Base-by-base conservation (phyloP, 2,329 filamentous ascomycete species). In the Blastomyces silverae region DNA sequence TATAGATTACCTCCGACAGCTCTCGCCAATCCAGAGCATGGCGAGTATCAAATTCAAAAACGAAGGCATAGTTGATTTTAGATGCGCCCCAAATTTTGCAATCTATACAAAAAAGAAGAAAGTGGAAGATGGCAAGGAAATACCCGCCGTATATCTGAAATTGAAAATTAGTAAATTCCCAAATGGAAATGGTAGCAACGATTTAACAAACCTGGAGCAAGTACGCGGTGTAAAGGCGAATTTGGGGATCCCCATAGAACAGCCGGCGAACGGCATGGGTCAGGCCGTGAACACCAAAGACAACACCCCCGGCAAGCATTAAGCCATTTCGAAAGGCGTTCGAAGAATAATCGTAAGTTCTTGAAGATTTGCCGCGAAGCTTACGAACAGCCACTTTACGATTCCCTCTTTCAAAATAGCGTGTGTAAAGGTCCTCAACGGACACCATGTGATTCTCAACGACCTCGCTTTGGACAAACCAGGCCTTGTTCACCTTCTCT, bases 51-150 rank as follows among this genome's bases (percentile, higher is more conserved):
- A 96, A 94, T 78, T 99, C 94, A 73, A 99, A 99, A 70, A 97
- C 91, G 76, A 97, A 97, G 63, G 89, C 85, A 75, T 97, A 97
- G 74, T 99, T 99, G 77, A 99, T 90, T 77, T 93, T 95, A 74
- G 88, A 87, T 62, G 80, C 81, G 6, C 87, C 86, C 91, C 93
- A 99, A 20, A 96, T 78, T 64, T 87, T 87, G 74, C 92, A 96
- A 72, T 92, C 88, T 46, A 96, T 72, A 72, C 89, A 91, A 73
- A 97, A 97, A n/a, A 95, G 79, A 11, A 89, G 79, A 72, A 95
- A 88, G 25, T 97, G 81, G 56, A 91, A 83, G 5, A 95, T 82
- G 76, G 91, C 87, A 37, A 97, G 81, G 71, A 96, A 95, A 75
- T 95, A 97, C 1, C 94, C 94, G 13, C 83, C 94, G 74, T 99